These are phyloP conservation scores for Wickerhamomyces chaumierensis DNA, from an alignment of 805 yeast species.

Conservation along the genomic window DNA sequence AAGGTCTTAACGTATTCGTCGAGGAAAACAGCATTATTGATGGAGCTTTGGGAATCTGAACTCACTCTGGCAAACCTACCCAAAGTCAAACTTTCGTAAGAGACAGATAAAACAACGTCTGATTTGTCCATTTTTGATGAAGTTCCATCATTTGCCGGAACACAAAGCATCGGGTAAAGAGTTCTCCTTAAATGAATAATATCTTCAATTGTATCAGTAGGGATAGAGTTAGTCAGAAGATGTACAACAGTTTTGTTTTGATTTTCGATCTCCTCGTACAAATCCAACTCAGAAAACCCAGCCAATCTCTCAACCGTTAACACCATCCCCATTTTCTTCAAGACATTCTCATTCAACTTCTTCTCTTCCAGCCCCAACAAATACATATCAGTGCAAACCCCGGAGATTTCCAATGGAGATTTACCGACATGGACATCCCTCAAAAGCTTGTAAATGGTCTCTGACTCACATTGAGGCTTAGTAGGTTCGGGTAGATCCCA, in stretches of 20 bases:
- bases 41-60: slow-evolving; percentile 34
- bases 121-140: slow-evolving; percentile 6
- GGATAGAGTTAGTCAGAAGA: slow-evolving; percentile 27
- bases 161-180: not conserved
- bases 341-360: not conserved
- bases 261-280: slow-evolving; percentile 1
- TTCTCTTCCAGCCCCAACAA: not conserved
- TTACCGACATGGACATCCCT: slow-evolving; percentile 11
- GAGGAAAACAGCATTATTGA: slow-evolving; percentile 36
- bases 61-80: slow-evolving; percentile 29
- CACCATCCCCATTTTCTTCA: slow-evolving; percentile 4
- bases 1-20: slow-evolving; percentile 23
- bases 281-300: not conserved
- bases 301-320: slow-evolving; percentile 9
- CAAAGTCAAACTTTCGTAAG: slow-evolving; percentile 30
- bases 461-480: slow-evolving; percentile 26
- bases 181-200: slow-evolving; percentile 29
- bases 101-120: slow-evolving; percentile 16
- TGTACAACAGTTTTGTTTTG: slow-evolving; percentile 6
- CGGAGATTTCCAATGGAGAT: slow-evolving; percentile 4
- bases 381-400: slow-evolving; percentile 10
- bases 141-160: slow-evolving; percentile 16
- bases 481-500: slow-evolving; percentile 62
- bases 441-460: slow-evolving; percentile 39
- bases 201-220: slow-evolving; percentile 28